These are phyloP conservation scores for Termitomyces sp. DNA, from an alignment of 768 basidiomycete species.

Conservation along the genomic window DNA sequence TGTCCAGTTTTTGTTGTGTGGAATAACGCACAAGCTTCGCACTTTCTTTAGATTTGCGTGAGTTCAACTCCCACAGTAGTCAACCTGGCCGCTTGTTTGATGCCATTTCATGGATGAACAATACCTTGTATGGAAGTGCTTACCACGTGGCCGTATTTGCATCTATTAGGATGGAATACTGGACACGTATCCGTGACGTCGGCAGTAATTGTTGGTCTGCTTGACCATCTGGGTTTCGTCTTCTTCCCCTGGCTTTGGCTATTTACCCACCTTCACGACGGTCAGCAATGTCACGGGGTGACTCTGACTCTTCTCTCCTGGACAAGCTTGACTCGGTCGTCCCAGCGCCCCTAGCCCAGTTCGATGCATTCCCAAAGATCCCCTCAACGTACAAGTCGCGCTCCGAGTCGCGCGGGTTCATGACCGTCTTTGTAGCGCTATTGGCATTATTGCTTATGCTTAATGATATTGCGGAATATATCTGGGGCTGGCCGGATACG, in stretches of 20 bases:
- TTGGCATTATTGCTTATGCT: constrained; percentile 70
- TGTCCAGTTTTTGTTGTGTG: too few relatives aligned
- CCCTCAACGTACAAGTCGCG: constrained; percentile 76
- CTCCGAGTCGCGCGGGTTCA: constrained; percentile 74
- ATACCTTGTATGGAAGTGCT: too few relatives aligned
- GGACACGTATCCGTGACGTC: constrained; percentile 11
- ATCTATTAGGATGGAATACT: background rate
- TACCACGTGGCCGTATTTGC: background rate
- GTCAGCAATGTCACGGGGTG: constrained; percentile 17
- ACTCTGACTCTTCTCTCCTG: constrained; percentile 37
- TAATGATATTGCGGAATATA: constrained; percentile 85
- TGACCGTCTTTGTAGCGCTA: constrained; percentile 66
- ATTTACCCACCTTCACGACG: background rate
- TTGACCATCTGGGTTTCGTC: background rate
- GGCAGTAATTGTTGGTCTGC: background rate
- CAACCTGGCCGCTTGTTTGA: too few relatives aligned
- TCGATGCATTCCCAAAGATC: constrained; percentile 87
- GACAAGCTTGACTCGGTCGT: constrained; percentile 59
- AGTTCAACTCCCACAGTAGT: background rate
- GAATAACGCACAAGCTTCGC: background rate
- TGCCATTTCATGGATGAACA: too few relatives aligned
- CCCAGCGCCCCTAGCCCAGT: constrained; percentile 59
- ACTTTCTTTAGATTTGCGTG: background rate
- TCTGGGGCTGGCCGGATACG: constrained; percentile 92
- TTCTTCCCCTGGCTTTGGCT: background rate